Evolutionary conservation across 805 yeast genomes (phyloP).

Genomic region (Saccharomyces paradoxus): DNA sequence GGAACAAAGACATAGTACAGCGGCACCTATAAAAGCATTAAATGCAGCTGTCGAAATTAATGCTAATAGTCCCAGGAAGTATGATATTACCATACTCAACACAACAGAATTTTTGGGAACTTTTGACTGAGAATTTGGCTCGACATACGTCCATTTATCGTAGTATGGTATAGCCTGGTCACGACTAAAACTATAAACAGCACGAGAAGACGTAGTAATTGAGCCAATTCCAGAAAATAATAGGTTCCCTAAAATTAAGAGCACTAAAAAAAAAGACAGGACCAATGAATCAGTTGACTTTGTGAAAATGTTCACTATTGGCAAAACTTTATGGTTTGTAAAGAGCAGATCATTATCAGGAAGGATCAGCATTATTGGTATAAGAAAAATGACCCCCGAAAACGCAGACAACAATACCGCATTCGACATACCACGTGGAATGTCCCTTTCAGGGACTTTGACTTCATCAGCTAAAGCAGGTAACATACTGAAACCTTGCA

Average conservation of each 20-base stretch:
- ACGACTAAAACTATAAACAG: constrained; percentile 75
- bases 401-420: constrained; percentile 57
- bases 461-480: constrained; percentile 82
- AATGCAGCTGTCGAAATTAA: constrained; percentile 66
- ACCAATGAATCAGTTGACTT: constrained; percentile 59
- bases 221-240: constrained; percentile 74
- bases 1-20: constrained; percentile 64
- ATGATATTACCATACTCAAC: constrained; percentile 55
- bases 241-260: constrained; percentile 60
- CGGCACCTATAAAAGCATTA: constrained; percentile 76
- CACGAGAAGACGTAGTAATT: constrained; percentile 71
- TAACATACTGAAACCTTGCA: constrained; percentile 77
- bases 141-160: constrained; percentile 58
- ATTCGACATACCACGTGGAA: constrained; percentile 63
- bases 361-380: constrained; percentile 63
- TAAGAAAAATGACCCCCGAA: constrained; percentile 64
- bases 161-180: constrained; percentile 72
- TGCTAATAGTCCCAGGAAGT: constrained; percentile 54
- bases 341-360: constrained; percentile 55
- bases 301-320: constrained; percentile 70
- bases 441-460: constrained; percentile 59
- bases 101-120: constrained; percentile 67
- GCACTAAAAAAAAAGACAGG: constrained; percentile 59
- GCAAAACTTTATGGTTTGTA: constrained; percentile 60
- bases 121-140: constrained; percentile 42